A percentile compares a stretch with the other conserved stretches of the same genome.
Evolutionary conservation across 441 rosid species (phyloP).

Genomic region (Corymbia citriodora): DNA sequence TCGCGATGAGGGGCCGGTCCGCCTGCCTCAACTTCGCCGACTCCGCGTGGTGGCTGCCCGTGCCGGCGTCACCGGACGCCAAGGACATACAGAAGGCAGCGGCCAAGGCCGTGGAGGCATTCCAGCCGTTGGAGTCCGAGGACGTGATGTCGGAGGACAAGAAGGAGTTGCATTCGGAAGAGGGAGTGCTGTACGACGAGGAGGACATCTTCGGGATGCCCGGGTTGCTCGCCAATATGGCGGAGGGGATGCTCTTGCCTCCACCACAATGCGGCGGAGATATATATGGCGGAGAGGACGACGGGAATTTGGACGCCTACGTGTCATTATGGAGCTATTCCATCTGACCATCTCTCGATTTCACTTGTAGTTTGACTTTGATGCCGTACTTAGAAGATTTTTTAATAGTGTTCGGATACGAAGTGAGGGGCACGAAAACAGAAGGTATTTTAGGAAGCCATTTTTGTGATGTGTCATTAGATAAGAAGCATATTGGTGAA

Average conservation of each 20-base stretch:
- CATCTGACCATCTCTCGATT: neutral
- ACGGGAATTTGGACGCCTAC: constrained; percentile 29
- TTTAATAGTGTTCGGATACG: neutral
- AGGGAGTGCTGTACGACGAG: constrained; percentile 27
- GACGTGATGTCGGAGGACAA: constrained; percentile 1
- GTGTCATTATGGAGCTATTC: constrained; percentile 59
- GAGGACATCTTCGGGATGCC: constrained; percentile 58
- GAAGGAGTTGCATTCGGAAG: neutral
- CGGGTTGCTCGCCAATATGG: constrained; percentile 50
- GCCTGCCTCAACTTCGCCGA: neutral
- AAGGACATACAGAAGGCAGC: neutral
- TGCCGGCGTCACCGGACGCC: fast-evolving
- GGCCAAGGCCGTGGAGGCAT: neutral
- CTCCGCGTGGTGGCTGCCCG: neutral
- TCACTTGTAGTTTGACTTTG: neutral
- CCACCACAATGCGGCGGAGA: constrained; percentile 40
- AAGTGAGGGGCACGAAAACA: neutral
- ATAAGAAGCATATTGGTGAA: neutral
- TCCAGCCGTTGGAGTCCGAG: neutral
- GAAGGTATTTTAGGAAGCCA: neutral
- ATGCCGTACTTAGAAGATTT: neutral
- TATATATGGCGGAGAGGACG: constrained; percentile 3
- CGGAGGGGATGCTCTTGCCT: constrained; percentile 69
- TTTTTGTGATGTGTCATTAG: neutral
- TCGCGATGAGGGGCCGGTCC: neutral